Base-by-base conservation (phyloP, 2,329 filamentous ascomycete genomes). In the Esteya vermicola region DNA sequence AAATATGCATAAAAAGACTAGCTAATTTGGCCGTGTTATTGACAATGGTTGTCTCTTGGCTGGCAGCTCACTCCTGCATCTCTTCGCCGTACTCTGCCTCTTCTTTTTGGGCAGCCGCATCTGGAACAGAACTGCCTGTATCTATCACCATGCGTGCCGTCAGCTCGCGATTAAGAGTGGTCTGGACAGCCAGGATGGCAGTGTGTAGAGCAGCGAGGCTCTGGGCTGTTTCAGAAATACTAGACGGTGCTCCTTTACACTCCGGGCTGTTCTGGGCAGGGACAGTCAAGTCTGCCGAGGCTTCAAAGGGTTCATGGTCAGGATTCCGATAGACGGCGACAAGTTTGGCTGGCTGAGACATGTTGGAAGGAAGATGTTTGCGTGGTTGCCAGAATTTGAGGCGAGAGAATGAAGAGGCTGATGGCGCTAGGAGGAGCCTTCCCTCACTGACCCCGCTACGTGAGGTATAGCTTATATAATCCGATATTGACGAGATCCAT, bases 51-150 rank as follows among this genome's bases (percentile, higher is more conserved):
- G 83, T 75, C 53, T 85, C 82, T 53, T 78, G 27, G 4, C 27
- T 7, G 13, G 13, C 13, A 20, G 10, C 9, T 23, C 14, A 21
- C 18, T 33, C 16, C 38, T 33, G 63, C 20, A 78, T 72, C 56
- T 93, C 85, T 57, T 93, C 86, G 36, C 85, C 86, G 54, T 94
- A 93, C 54, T 86, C 81, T 51, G 83, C 75, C 53, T 85, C 82
- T 53, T 78, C 75, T 45, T 70, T 68, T 10, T 57, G 64, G 44
- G 78, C 73, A 44, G 75, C 68, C 9, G 64, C 51, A 9, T 43
- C 50, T 19, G 42, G 66, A 13, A 62, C 60, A 9, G 59, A 61
- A 53, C 78, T 23, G 25, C 10, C 81, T 2, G 41, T 45, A 54
- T 86, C 81, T 45, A 81, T 68, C 28, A 79, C 80, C 83, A 88